Percentiles rank a stretch among this genome's conserved stretches.
phyloP scores from a whole-genome alignment of 2,329 filamentous ascomycete species.

The Zymoseptoria crescenta region DNA sequence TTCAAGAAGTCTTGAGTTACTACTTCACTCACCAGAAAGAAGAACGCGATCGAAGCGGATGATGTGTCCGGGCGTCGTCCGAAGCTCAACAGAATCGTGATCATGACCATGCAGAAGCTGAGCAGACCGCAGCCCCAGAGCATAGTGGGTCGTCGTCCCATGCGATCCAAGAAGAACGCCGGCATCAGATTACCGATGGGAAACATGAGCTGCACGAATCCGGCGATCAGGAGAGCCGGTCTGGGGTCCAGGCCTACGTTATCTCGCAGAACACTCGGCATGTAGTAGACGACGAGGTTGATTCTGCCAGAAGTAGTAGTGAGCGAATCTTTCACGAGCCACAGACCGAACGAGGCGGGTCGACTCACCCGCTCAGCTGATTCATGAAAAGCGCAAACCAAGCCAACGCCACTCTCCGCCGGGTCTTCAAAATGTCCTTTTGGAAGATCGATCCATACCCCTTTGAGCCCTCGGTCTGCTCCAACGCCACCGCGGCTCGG shows the following conservation, averaged over 20 bases:
- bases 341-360: too few relatives aligned
- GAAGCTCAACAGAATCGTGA: constrained; percentile 34
- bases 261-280: constrained; percentile 36
- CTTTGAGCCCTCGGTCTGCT: constrained; percentile 27
- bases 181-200: constrained; percentile 36
- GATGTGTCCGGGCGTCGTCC: constrained; percentile 29
- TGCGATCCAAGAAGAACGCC: constrained; percentile 35
- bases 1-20: too few relatives aligned
- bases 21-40: constrained; percentile 39
- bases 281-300: constrained; percentile 34
- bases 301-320: too few relatives aligned
- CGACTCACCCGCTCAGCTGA: constrained; percentile 18
- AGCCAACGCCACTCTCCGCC: constrained; percentile 30
- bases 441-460: constrained; percentile 28
- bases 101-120: constrained; percentile 31
- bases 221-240: constrained; percentile 38
- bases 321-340: too few relatives aligned
- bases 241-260: constrained; percentile 36
- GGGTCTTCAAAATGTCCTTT: constrained; percentile 30
- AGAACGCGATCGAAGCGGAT: constrained; percentile 40
- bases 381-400: constrained; percentile 34
- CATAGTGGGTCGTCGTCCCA: constrained; percentile 27
- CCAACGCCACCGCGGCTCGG: constrained; percentile 28
- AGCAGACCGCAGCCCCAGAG: constrained; percentile 18
- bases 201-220: constrained; percentile 33